Percentiles rank a stretch among this genome's conserved stretches.
phyloP scores from a whole-genome alignment of 2,329 filamentous ascomycete genomes.

The Diaporthe ampelina region DNA sequence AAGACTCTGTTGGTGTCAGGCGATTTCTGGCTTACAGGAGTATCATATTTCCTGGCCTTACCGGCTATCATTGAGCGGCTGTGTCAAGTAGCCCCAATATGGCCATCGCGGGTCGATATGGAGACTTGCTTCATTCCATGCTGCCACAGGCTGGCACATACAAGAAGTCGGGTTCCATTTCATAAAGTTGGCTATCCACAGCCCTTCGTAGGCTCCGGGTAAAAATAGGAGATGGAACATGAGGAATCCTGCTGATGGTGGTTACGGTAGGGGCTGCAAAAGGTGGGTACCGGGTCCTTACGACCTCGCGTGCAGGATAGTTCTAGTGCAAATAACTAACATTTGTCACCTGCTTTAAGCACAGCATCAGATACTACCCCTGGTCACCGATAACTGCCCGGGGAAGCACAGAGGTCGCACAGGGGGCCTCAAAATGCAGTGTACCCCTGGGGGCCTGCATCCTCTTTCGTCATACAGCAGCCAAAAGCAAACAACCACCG shows the following conservation, averaged over 20 bases:
- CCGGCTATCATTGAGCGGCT: too few species aligned
- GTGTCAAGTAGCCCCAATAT: too few species aligned
- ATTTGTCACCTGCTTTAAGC: background rate
- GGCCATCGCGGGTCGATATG: too few species aligned
- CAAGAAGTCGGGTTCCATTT: too few species aligned
- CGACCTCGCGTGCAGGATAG: background rate
- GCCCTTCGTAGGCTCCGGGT: background rate
- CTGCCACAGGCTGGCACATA: too few species aligned
- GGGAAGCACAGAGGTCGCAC: too few species aligned
- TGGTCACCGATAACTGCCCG: background rate
- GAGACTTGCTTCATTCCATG: too few species aligned
- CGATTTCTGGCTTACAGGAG: too few species aligned
- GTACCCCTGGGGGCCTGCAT: slow-evolving; percentile 9
- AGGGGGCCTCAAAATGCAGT: background rate
- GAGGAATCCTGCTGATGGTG: background rate
- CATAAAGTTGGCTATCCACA: too few species aligned
- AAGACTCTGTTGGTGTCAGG: too few species aligned
- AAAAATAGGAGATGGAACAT: slow-evolving; percentile 30
- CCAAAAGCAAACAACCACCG: slow-evolving; percentile 21
- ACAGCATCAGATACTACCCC: background rate
- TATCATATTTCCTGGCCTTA: too few species aligned
- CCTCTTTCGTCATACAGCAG: slow-evolving; percentile 32
- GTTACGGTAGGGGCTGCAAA: background rate
- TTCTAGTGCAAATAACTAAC: background rate
- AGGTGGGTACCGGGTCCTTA: background rate